Evolutionary conservation across 2,329 filamentous ascomycete species (phyloP).

Genomic region (Apiospora marii): DNA sequence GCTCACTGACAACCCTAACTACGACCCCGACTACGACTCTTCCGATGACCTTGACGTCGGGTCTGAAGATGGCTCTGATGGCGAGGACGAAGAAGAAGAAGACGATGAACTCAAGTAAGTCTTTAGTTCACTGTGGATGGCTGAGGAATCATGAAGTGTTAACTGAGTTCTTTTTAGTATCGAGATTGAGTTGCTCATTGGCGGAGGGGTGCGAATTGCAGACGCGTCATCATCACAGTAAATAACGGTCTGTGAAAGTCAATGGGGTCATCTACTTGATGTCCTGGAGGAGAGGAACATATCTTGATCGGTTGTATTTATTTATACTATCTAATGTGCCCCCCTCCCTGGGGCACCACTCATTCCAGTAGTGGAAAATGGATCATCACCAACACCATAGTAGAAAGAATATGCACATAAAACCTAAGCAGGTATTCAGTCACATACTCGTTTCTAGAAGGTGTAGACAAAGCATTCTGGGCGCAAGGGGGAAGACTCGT

Average conservation of each 20-base stretch:
- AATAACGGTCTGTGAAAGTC: neutral
- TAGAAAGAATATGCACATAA: too few relatives aligned
- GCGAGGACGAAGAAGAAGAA: neutral
- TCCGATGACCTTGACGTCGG: neutral
- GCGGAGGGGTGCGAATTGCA: neutral
- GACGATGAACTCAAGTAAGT: constrained; percentile 3
- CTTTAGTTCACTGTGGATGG: neutral
- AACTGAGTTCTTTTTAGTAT: neutral
- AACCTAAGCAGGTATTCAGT: neutral
- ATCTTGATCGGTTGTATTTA: too few relatives aligned
- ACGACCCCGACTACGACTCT: constrained; percentile 13
- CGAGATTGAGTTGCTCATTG: neutral
- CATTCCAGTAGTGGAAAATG: too few relatives aligned
- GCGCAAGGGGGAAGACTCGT: neutral
- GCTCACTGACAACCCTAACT: neutral
- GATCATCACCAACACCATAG: too few relatives aligned
- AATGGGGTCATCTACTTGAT: neutral
- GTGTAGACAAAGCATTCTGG: neutral
- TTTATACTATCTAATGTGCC: too few relatives aligned
- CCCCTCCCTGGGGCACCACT: too few relatives aligned
- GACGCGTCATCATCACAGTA: neutral
- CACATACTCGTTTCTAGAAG: neutral
- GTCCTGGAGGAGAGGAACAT: neutral
- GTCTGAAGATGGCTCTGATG: neutral
- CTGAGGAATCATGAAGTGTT: neutral